Base-by-base conservation (phyloP, 179 eudicot species). In the Vitellaria paradoxa region DNA sequence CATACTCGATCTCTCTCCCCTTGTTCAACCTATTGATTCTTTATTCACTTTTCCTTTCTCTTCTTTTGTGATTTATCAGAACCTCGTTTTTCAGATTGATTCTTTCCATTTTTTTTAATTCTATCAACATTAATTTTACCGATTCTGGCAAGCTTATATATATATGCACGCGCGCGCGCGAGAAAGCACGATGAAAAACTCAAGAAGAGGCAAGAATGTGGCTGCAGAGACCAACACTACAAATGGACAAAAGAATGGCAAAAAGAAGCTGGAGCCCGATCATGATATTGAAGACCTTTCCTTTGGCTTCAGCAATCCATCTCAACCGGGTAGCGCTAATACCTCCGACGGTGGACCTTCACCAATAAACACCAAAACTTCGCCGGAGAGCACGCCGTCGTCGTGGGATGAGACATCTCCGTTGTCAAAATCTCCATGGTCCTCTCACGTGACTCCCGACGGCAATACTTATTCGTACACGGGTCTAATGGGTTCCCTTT, bases 401-500 rank as follows among this genome's bases (percentile, higher is more conserved):
- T 49, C 71, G 59, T 9, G 59, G 68, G 80, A 72, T 50, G 72
- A 59, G 0, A 3, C 73, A 6, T 69, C 81, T 40, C 79, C 83
- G 3, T 59, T 24, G 15, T 46, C 88, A 4, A 88, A 74, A 66
- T 93, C 97, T 4, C 97, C 96, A 9, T 91, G 96, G 97, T 83
- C 96, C 18, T 46, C 82, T 18, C 85, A 83, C 37, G 26, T 59
- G 2, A 72, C 69, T 9, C 24, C 21, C 9, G 15, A 45, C 63
- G 13, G 26, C 3, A 42, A 68, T 10, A 57, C 12, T 4, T 76
- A 52, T 4, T 60, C 89, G 0, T 86, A 90, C 75, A 91, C 91
- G 11, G 92, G 97, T 9, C 81, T 94, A 3, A 89, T 91, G 90
- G 97, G 96, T 0, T 94, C 98, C 6, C 89, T 94, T 0, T 88